Percentiles rank a stretch among this genome's conserved stretches.
Conservation (phyloP, 148 eudicot genomes). For the Diospyros lotus region DNA sequence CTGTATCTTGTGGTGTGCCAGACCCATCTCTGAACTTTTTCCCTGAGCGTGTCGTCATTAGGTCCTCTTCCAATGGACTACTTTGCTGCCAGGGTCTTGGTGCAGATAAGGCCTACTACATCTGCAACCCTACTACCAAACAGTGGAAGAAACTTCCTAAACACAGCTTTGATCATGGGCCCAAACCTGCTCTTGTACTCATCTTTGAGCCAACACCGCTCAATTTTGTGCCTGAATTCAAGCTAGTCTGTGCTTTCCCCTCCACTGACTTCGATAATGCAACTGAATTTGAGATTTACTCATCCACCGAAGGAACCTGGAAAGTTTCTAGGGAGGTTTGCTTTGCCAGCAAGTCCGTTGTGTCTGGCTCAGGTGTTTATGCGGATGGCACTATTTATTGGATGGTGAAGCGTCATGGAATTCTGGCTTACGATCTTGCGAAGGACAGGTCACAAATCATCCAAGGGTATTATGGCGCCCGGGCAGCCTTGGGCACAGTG, state of each 20-base stretch:
- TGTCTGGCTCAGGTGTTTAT: slow-evolving; percentile 26
- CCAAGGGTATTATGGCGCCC: neutral
- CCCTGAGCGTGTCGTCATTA: slow-evolving; percentile 45
- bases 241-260: slow-evolving; percentile 46
- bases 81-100: slow-evolving; percentile 48
- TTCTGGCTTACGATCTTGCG: slow-evolving; percentile 38
- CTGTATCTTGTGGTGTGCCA: slow-evolving; percentile 53
- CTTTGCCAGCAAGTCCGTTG: slow-evolving; percentile 22
- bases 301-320: slow-evolving; percentile 51
- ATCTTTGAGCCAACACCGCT: slow-evolving; percentile 57
- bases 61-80: slow-evolving; percentile 52
- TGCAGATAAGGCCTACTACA: slow-evolving; percentile 44
- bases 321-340: slow-evolving; percentile 39
- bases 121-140: slow-evolving; percentile 57
- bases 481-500: slow-evolving; percentile 21
- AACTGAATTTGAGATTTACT: slow-evolving; percentile 59
- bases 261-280: slow-evolving; percentile 46
- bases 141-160: slow-evolving; percentile 52
- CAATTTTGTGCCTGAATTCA: slow-evolving; percentile 47
- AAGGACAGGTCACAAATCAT: slow-evolving; percentile 38
- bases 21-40: slow-evolving; percentile 43
- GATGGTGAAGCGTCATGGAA: slow-evolving; percentile 15
- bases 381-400: slow-evolving; percentile 52
- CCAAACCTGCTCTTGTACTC: slow-evolving; percentile 40
- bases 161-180: slow-evolving; percentile 47